A percentile compares a stretch with the other conserved stretches of the same genome.
These are phyloP conservation scores for Neospora caninum DNA, from an alignment of 169 alveolate genomes.

Conservation along the genomic window DNA sequence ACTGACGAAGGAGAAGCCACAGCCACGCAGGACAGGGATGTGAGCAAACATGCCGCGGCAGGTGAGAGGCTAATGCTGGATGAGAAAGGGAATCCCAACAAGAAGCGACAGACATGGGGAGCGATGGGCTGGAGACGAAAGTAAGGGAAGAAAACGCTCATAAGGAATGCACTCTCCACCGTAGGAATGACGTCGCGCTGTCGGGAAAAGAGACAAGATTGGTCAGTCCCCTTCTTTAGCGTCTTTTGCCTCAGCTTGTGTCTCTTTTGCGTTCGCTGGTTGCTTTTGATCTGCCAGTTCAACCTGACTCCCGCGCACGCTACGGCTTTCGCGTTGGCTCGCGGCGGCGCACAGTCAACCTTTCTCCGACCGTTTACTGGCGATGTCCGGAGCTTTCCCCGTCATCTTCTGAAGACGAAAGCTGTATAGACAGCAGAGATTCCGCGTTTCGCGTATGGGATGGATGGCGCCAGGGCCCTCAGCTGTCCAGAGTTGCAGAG, in stretches of 20 bases:
- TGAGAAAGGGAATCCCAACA: no score
- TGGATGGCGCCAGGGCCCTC: constrained; percentile 39
- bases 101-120: no score
- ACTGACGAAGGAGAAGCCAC: not conserved
- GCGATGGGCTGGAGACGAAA: no score
- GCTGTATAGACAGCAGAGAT: not conserved
- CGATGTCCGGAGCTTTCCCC: not conserved
- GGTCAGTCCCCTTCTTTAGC: no score
- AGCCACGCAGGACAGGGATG: not conserved
- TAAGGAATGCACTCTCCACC: no score
- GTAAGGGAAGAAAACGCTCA: no score
- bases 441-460: constrained; percentile 12
- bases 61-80: not conserved
- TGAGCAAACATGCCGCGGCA: not conserved
- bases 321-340: not conserved
- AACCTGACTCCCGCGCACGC: not conserved
- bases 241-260: not conserved
- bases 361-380: not conserved
- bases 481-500: constrained; percentile 16
- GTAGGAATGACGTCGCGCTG: no score
- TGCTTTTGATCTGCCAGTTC: not conserved
- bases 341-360: not conserved
- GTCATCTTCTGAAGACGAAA: not conserved
- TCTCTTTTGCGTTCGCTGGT: not conserved
- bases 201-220: no score